Base-by-base conservation (phyloP, 805 yeast genomes). In the Schizosaccharomyces lindneri region DNA sequence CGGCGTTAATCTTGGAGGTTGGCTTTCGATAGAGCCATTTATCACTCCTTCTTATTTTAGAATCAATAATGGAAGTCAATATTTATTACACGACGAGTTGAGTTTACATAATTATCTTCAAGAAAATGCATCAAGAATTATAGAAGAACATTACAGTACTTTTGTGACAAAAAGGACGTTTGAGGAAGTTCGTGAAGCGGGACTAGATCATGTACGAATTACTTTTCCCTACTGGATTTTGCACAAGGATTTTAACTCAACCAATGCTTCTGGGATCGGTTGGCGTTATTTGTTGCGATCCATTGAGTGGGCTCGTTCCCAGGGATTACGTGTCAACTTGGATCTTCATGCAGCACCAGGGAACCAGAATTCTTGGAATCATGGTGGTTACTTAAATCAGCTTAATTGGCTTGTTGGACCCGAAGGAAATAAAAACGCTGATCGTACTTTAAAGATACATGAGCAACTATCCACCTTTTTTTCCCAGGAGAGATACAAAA, bases 141-240 rank as follows among this genome's bases (percentile, higher is more conserved):
- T 89, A 63, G 73, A 77, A 55, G 67, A 76, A 43, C 97, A 89
- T 73, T 89, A 96, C 95, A 70, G 74, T 59, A 74, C 85, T 17
- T 89, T 85, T 81, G 79, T 80, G 69, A 81, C 83, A 7, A 95
- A 85, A 71, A 67, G 70, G 27, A 96, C 89, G 70, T 82, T 90
- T 67, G 65, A 71, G 60, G 69, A 74, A 62, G 85, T 89, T 61
- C 76, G 76, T 4, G 68, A 66, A 13, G 75, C 75, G 62, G 95
- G 95, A 1, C 75, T 89, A 65, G 90, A 89, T 72, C 75, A 83
- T 65, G 95, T 87, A 24, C 81, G 97, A 68, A 83, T 89, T 63
- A 97, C 97, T 57, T 80, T 89, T 62, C 96, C 96, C 11, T 89
- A 89, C 74, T 90, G 97, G 97, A 95, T 95, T 9, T 87, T 85